These are phyloP conservation scores for Rubroshorea leprosula DNA, from an alignment of 345 rosid species.

Conservation along the genomic window DNA sequence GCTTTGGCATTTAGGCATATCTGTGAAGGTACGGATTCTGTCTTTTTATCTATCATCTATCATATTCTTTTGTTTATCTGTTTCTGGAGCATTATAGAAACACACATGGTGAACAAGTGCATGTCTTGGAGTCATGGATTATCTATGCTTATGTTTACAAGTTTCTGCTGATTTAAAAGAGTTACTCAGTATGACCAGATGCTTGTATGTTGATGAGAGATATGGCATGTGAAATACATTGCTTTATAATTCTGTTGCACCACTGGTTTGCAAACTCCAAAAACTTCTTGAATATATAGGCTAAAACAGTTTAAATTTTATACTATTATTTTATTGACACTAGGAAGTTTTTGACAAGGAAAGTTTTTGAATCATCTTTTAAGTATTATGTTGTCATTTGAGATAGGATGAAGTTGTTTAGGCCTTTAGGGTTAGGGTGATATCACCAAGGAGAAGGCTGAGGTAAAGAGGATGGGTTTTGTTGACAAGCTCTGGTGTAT, in stretches of 20 bases:
- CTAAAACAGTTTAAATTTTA: too few species aligned
- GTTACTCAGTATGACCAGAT: too few species aligned
- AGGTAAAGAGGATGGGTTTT: background rate
- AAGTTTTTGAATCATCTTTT: background rate
- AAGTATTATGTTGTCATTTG: too few species aligned
- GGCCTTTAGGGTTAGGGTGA: background rate
- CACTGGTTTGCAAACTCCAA: too few species aligned
- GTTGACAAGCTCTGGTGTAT: background rate
- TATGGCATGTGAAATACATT: background rate
- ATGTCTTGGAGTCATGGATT: too few species aligned
- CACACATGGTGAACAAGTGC: background rate
- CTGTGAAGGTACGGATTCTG: conserved; percentile 60
- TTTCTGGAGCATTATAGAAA: background rate
- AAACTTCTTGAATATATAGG: too few species aligned
- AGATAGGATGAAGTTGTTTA: background rate
- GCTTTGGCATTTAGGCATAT: conserved; percentile 93
- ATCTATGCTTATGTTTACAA: background rate
- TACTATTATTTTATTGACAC: background rate
- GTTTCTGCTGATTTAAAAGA: too few species aligned
- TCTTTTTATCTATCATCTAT: background rate
- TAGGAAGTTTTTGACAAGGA: background rate
- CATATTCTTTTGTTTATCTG: background rate
- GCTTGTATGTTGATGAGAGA: background rate
- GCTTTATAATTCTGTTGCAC: too few species aligned
- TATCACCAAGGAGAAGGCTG: background rate